Percentiles rank a stretch among this genome's conserved stretches.
phyloP scores from a whole-genome alignment of 2,329 filamentous ascomycete genomes.

The Leptographium lundbergii region DNA sequence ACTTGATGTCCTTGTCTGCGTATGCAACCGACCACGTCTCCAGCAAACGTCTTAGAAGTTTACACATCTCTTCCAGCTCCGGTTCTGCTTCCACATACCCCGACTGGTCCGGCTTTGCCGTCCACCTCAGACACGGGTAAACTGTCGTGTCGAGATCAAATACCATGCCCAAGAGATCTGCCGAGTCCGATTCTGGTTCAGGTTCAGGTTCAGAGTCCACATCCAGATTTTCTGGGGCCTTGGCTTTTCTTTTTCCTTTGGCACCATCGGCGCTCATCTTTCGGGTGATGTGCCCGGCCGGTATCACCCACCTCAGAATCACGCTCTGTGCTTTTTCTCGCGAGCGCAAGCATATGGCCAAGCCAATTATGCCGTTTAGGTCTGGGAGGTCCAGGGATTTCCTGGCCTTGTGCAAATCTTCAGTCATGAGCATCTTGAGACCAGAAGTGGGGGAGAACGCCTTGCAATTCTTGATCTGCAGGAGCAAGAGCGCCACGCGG shows the following conservation, averaged over 20 bases:
- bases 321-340: no score
- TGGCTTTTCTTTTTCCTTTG: not conserved
- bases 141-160: not conserved
- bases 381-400: not conserved
- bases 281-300: no score
- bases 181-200: not conserved
- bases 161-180: not conserved
- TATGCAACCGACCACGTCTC: not conserved
- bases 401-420: not conserved
- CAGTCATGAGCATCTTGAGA: not conserved
- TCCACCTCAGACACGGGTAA: not conserved
- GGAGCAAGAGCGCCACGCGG: not conserved
- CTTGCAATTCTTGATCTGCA: slow-evolving; percentile 2
- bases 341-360: not conserved
- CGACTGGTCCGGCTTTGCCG: not conserved
- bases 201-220: not conserved
- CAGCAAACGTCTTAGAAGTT: not conserved
- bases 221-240: no score
- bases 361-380: not conserved
- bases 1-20: not conserved
- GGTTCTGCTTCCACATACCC: not conserved
- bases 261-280: no score
- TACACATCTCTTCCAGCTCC: not conserved
- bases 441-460: not conserved
- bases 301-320: no score